Base-by-base conservation (phyloP, 495 filamentous ascomycete genomes). In the Podospora tetraspora region DNA sequence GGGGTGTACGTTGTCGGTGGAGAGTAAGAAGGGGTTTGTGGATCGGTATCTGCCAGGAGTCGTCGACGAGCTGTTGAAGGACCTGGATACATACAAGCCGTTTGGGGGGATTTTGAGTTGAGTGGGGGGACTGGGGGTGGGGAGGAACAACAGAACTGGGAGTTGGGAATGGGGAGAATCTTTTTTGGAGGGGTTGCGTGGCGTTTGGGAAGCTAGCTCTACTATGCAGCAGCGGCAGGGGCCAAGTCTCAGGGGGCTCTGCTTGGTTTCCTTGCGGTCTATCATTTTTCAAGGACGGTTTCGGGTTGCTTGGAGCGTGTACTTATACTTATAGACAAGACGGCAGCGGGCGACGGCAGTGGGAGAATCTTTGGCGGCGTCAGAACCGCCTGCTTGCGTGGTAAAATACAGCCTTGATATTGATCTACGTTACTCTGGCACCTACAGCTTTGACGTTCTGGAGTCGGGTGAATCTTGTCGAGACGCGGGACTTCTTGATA, bases 1-100 rank as follows among this genome's bases (percentile, higher is more conserved):
- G 76, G 76, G 73, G 22, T 5, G 79, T 61, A 93, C 89, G 21
- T 84, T 87, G 68, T 90, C 86, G 9, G 94, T 92, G 27, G 90
- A 92, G 71, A 91, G 96, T 77, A 99, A 99, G 81, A 93, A 96
- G 80, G 83, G 82, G 57, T 76, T 94, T 70, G 82, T 99, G 32
- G 92, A 91, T 25, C 79, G 88, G 68, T 93, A 95, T 78, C 79
- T 99, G 43, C 75, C 75, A 65, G 91, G 86, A 69, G 97, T 93
- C 71, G 95, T 98, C 43, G 93, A 96, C 68, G 93, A 94, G 73
- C 80, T 99, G 71, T 90, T 99, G 24, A 90, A 91, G 76, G 95
- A 99, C 79, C 75, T 99, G 70, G 89, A 89, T 74, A 93, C 92
- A 80, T 92, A 89, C 64, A 88, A 89, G 61, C 84, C 89, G 10